Base-by-base conservation (phyloP, 768 basidiomycete genomes). In the Tylopilus balloui region DNA sequence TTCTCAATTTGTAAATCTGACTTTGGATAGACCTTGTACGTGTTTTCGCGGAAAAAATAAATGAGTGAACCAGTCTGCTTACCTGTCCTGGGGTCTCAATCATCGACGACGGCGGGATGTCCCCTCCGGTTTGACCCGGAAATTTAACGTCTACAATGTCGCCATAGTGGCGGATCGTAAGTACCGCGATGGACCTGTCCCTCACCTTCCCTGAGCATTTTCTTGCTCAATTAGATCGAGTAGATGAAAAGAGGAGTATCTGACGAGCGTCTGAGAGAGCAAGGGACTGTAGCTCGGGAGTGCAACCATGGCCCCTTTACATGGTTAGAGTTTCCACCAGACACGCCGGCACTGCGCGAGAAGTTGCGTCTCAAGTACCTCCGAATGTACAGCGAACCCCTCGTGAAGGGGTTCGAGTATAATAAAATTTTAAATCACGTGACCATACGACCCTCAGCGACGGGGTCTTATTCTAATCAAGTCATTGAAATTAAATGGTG, bases 71-170 rank as follows among this genome's bases (percentile, higher is more conserved):
- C 10, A 12, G 20, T 24, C 13, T 41, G 47, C 60, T 21, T 47
- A 75, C 77, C 56, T 69, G 67, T 12, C 73, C 77, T 6, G 73
- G 75, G 51, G 79, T 80, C 58, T 78, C 74, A 25, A 59, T 56
- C 5, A 69, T 69, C 1, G 78, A 25, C 12, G 39, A 39, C 14
- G 25, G 36, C 0, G 10, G 15, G 5, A 42, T 39, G 1, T 13
- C 25, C 4, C 35, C 13, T 73, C 47, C 55, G 31, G 58, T 55
- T 29, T 71, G 71, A 42, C 60, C 60, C 15, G 75, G 72, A 53
- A 31, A 51, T 52, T 15, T 48, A 20, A 24, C 13, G 14, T 38
- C 20, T 12, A 25, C 34, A 36, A 1, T 6, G 6, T 41, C 20
- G 10, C 19, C 48, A 31, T 42, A 11, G 36, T 25, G 23, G 35